Base-by-base conservation (phyloP, 352 stramenopile genomes). In the Phytophthora europaea region DNA sequence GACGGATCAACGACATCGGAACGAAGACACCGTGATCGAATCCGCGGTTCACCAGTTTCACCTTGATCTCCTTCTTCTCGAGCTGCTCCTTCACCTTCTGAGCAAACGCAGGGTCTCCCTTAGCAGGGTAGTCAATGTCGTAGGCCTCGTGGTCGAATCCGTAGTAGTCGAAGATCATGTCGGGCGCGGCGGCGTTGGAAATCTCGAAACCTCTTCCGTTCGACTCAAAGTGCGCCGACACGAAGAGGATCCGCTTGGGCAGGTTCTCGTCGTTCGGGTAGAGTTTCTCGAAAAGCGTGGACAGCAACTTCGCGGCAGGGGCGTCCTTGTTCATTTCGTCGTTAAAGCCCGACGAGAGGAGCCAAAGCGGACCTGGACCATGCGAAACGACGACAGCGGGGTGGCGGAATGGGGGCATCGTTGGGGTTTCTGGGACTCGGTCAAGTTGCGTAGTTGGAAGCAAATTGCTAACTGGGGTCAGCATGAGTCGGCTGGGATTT, bases 1-100 rank as follows among this genome's bases (percentile, higher is more conserved):
- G 55, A 9, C 55, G 55, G 20, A 38, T 34, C 23, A 36, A 16
- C n/a, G 16, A 22, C 45, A 98, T 74, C 5, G 94, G 92, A n/a
- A 98, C 79, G 72, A 98, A 98, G 12, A 94, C 80, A 22, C 92
- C 94, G 80, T 98, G 94, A 79, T 98, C 94, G 64, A 88, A 96
- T 4, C 90, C 91, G 43, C 92, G 81, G 15, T 78, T 61, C 1
- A 50, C 23, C 0, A 90, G 65, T 62, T 75, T 50, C 9, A 70
- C 73, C 15, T 28, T 26, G 33, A 97, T 83, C 26, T 78, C 83
- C 33, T 76, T 76, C 10, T 69, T 65, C 16, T 68, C 34, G 4
- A 47, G 13, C 2, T 98, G 61, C 47, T 31, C 43, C 43, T 51
- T 51, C 16, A 51, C 43, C n/a, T 18, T 20, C 43, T 51, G 43